A percentile compares a stretch with the other conserved stretches of the same genome.
Evolutionary conservation across 352 stramenopile genomes (phyloP).

Genomic region (Salisapilia sapeloensis): DNA sequence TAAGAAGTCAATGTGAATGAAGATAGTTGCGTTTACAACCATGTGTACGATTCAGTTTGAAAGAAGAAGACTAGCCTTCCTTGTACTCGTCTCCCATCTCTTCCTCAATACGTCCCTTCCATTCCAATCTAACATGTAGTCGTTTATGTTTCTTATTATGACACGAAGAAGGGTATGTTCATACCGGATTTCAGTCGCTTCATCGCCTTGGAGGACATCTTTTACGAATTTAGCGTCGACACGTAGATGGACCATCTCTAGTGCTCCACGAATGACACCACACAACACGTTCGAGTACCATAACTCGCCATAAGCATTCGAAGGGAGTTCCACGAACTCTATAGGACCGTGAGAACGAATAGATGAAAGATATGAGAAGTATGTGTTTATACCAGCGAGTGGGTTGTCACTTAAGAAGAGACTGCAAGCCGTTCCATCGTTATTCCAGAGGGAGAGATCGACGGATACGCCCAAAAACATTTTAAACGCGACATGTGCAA

Average conservation of each 20-base stretch:
- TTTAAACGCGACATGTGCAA: conserved; percentile 93
- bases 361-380: background rate
- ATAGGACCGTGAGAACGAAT: background rate
- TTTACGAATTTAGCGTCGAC: conserved; percentile 76
- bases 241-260: conserved; percentile 91
- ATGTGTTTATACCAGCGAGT: conserved; percentile 37
- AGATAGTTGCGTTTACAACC: background rate
- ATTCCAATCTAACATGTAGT: conserved; percentile 24
- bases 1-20: too few species aligned
- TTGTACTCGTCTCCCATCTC: conserved; percentile 82
- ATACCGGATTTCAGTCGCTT: conserved; percentile 73
- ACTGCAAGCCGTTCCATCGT: conserved; percentile 76
- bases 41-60: background rate
- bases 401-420: conserved; percentile 95
- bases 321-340: conserved; percentile 85
- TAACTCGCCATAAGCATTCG: conserved; percentile 76
- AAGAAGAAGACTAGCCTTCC: conserved; percentile 58
- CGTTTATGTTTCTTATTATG: background rate
- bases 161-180: background rate
- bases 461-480: conserved; percentile 96
- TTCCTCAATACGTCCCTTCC: conserved; percentile 84
- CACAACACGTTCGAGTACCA: conserved; percentile 96
- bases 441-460: conserved; percentile 84
- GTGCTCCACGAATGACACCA: conserved; percentile 87
- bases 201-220: conserved; percentile 70